phyloP scores from a whole-genome alignment of 176 grass and related monocot species.

The Chrysopogon serrulatus region DNA sequence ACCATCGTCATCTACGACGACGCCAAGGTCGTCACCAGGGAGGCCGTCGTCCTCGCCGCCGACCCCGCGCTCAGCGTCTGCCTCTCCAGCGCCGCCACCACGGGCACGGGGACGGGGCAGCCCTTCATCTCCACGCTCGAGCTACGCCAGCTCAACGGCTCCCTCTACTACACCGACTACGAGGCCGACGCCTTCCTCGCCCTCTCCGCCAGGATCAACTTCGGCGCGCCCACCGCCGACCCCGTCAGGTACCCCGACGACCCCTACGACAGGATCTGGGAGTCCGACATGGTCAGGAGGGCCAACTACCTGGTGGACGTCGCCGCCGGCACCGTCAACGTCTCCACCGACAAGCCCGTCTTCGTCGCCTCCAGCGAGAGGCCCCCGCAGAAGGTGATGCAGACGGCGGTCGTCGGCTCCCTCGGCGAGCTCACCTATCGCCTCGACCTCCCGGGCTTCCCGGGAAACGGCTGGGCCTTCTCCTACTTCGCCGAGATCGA shows the following conservation, averaged over 20 bases:
- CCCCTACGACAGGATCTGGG: constrained; percentile 88
- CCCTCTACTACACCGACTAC: constrained; percentile 64
- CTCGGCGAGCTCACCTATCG: constrained; percentile 72
- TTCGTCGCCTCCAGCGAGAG: constrained; percentile 48
- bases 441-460: constrained; percentile 81
- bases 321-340: constrained; percentile 61
- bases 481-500: constrained; percentile 87
- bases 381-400: constrained; percentile 89
- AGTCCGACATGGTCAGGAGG: constrained; percentile 71
- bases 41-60: constrained; percentile 47
- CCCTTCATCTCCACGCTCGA: constrained; percentile 82
- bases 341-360: constrained; percentile 62
- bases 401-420: constrained; percentile 66
- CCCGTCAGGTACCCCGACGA: constrained; percentile 83
- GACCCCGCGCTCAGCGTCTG: constrained; percentile 40
- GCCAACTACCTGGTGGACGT: constrained; percentile 89
- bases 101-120: constrained; percentile 12
- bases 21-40: constrained; percentile 39
- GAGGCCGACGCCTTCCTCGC: constrained; percentile 60
- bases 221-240: constrained; percentile 54
- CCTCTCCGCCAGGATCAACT: constrained; percentile 72
- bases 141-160: constrained; percentile 66
- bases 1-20: constrained; percentile 67
- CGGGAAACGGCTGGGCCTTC: constrained; percentile 73
- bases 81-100: constrained; percentile 59